A percentile compares a stretch with the other conserved stretches of the same genome.
Conservation (phyloP, 31 red algal species). For the Bonnemaisonia californica region DNA sequence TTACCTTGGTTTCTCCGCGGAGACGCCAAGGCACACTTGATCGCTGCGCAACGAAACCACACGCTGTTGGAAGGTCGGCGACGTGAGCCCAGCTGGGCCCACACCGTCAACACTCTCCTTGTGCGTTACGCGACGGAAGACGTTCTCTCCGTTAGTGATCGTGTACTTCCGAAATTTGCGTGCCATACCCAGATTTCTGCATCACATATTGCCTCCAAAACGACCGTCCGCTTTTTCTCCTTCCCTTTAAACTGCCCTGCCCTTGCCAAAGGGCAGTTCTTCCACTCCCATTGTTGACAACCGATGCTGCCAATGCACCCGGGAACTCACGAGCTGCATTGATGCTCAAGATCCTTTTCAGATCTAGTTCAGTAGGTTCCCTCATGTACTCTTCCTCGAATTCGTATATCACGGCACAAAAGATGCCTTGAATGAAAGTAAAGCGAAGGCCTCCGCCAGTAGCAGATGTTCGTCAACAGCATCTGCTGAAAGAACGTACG, state of each 20-base stretch:
- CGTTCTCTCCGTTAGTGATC: no score
- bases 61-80: no score
- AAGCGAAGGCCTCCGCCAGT: not conserved
- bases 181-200: conserved; percentile 25
- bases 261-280: conserved; percentile 9
- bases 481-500: not conserved
- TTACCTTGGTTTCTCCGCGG: no score
- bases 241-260: conserved; percentile 31
- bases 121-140: no score
- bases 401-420: not conserved
- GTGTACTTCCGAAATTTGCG: no score
- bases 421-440: conserved; percentile 15
- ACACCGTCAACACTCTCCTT: no score
- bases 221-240: conserved; percentile 20
- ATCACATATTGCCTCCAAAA: conserved; percentile 10
- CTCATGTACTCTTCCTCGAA: conserved; percentile 23
- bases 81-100: no score
- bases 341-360: not conserved
- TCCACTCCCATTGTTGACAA: conserved; percentile 24
- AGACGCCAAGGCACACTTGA: no score
- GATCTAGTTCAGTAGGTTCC: conserved; percentile 16
- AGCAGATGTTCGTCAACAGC: not conserved
- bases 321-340: conserved; percentile 13
- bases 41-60: no score
- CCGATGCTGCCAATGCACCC: conserved; percentile 9